These are phyloP conservation scores for Omphalotus olearius DNA, from an alignment of 1,284 basidiomycete genomes.

Conservation along the genomic window DNA sequence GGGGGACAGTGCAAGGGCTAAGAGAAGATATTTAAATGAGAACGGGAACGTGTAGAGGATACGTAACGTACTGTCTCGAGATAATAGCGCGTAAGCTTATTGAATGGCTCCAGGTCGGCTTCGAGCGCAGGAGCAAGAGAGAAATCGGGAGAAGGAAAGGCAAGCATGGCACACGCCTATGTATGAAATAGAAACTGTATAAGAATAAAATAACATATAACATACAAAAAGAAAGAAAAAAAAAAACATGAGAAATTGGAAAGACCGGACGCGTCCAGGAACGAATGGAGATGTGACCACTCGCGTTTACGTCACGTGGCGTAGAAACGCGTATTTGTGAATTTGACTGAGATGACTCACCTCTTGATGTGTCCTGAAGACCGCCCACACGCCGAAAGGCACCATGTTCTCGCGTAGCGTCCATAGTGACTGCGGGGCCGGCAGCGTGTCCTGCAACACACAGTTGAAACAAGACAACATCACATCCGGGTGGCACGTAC, in stretches of 20 bases:
- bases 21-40: background rate
- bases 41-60: slow-evolving; percentile 12
- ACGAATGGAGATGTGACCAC: no score
- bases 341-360: slow-evolving; percentile 36
- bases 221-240: slow-evolving; percentile 12
- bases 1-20: background rate
- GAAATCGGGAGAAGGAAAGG: slow-evolving; percentile 42
- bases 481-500: slow-evolving; percentile 9
- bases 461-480: background rate
- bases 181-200: slow-evolving; percentile 10
- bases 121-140: slow-evolving; percentile 52
- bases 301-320: no score
- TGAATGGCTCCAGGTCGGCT: slow-evolving; percentile 53
- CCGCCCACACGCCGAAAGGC: slow-evolving; percentile 41
- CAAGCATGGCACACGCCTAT: slow-evolving; percentile 53
- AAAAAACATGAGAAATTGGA: background rate
- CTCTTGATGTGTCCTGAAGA: slow-evolving; percentile 57
- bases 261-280: no score
- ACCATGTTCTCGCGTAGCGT: slow-evolving; percentile 30
- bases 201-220: no score
- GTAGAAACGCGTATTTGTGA: no score
- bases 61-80: slow-evolving; percentile 24
- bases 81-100: slow-evolving; percentile 47
- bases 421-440: slow-evolving; percentile 41
- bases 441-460: slow-evolving; percentile 12